Evolutionary conservation across 257 asterid genomes (phyloP), one percentile per base, ranked within the genome.

Genomic region (Rehmannia glutinosa): DNA sequence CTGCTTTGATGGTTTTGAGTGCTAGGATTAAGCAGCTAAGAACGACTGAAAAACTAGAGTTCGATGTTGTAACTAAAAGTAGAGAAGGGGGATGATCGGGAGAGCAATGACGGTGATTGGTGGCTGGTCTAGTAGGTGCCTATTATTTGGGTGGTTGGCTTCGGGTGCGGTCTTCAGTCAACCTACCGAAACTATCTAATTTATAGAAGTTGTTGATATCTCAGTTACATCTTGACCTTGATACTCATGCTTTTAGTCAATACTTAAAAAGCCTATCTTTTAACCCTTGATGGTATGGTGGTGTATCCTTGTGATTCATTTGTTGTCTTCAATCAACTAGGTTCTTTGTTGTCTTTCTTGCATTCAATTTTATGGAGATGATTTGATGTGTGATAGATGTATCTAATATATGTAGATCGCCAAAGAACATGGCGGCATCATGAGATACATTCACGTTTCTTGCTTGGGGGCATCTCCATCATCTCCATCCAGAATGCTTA

Each of bases 401-500:
- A 69, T 70, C 54, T 12, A 72, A 20, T 51, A 68, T 60, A 1
- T 52, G 73, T 83, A 94, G 99, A 94, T 94, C 28, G 89, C 97
- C 41, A 94, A 84, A 74, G 97, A 94, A 82, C 99, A 94, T 36
- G 97, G 99, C 68, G 99, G 99, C 56, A 84, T 94, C 74, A 74
- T 82, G 93, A 84, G 99, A 67, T 94, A 76, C 81, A 86, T 94
- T 71, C 97, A 94, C 62, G 87, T 88, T 78, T 94, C 99, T 59
- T 77, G 90, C 77, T 73, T 94, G 81, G 97, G 99, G 33, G 97
- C 96, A 36, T 85, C 95, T 35, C 77, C 78, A 41, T 76, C 92
- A 73, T 94, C 99, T 68, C 73, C 91, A 45, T 88, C 99, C 64
- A 83, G 80, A 77, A 64, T 82, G 89, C 95, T 85, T 64, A 85